These are phyloP conservation scores for Angophora floribunda DNA, from an alignment of 345 rosid species.

Conservation along the genomic window DNA sequence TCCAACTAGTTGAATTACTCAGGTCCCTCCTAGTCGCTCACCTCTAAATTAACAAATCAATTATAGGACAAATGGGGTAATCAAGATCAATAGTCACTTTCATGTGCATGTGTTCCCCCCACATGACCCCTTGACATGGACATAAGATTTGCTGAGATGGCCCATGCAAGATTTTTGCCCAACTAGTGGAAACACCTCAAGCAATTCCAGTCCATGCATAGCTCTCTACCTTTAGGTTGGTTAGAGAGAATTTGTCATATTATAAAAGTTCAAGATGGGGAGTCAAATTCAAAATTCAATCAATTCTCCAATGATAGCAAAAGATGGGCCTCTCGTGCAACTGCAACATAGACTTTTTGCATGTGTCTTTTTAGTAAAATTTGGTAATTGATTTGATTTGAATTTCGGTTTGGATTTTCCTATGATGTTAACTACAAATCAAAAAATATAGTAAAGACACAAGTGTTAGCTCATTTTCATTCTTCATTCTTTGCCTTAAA, in stretches of 20 bases:
- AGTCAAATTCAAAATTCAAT: neutral
- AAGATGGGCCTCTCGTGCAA: neutral
- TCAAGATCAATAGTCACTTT: neutral
- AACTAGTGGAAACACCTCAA: neutral
- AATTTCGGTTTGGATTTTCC: neutral
- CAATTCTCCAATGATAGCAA: neutral
- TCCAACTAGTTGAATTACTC: neutral
- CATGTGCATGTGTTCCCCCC: conserved; percentile 5
- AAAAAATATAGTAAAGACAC: neutral
- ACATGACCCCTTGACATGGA: neutral
- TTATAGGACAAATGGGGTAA: neutral
- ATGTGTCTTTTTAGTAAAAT: neutral
- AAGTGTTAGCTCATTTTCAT: neutral
- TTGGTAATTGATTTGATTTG: neutral
- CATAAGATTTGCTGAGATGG: conserved; percentile 2
- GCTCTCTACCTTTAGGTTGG: neutral
- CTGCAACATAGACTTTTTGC: neutral
- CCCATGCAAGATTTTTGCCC: conserved; percentile 9
- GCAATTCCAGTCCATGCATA: neutral
- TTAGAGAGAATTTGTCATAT: neutral
- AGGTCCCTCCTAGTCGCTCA: neutral
- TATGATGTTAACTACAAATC: neutral
- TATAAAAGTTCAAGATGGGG: neutral
- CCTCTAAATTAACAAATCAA: neutral
- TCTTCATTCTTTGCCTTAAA: neutral